Percentiles rank a stretch among this genome's conserved stretches.
These are phyloP conservation scores for Nakazawaea wyomingensis DNA, from an alignment of 805 yeast genomes.

Conservation along the genomic window DNA sequence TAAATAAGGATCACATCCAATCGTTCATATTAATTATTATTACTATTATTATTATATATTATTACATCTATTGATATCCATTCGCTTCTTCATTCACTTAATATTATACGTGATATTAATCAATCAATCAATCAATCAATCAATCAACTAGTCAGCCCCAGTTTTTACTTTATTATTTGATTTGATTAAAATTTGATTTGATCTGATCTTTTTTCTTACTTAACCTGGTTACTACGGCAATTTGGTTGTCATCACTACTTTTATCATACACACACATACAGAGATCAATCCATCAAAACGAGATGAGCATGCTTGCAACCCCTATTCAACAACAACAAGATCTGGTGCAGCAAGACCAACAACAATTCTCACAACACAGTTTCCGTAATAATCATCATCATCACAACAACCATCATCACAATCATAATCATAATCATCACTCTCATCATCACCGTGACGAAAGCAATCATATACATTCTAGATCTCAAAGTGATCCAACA, in stretches of 20 bases:
- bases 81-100: no score
- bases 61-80: no score
- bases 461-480: slow-evolving; percentile 18
- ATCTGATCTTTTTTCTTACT: neutral
- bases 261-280: neutral
- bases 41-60: no score
- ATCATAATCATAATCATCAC: neutral
- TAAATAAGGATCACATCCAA: no score
- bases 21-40: no score
- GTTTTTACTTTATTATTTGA: no score
- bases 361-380: neutral
- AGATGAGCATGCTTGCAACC: neutral
- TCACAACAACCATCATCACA: neutral
- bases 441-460: neutral
- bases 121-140: no score
- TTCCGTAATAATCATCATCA: neutral
- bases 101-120: no score
- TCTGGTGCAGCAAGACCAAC: slow-evolving; percentile 1
- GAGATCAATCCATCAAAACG: neutral
- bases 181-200: no score
- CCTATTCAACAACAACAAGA: slow-evolving; percentile 4
- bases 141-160: no score
- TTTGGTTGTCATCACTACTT: slow-evolving; percentile 5
- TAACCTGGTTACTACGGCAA: slow-evolving; percentile 2
- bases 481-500: slow-evolving; percentile 27